phyloP scores from a whole-genome alignment of 2,329 filamentous ascomycete species.

The Colletotrichum salicis region DNA sequence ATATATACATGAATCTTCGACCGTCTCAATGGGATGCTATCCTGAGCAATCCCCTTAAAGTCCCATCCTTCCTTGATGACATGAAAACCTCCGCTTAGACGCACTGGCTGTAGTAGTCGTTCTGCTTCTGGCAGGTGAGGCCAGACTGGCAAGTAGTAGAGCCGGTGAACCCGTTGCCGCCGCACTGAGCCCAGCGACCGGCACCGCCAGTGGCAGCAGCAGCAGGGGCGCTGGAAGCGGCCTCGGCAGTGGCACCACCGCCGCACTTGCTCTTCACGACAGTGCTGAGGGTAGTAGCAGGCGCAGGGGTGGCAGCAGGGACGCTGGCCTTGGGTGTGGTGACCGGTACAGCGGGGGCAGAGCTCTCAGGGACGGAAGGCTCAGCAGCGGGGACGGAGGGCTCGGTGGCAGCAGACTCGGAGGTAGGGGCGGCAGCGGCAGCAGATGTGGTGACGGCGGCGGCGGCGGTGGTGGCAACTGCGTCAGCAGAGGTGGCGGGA shows the following conservation, averaged over 20 bases:
- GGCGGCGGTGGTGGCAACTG: background rate
- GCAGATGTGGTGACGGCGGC: background rate
- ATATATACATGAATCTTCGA: slow-evolving; percentile 27
- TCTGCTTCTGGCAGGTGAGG: slow-evolving; percentile 49
- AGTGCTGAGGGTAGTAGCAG: slow-evolving; percentile 23
- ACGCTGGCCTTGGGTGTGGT: background rate
- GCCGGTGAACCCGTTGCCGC: slow-evolving; percentile 49
- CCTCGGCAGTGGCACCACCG: slow-evolving; percentile 4
- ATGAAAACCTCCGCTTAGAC: slow-evolving; percentile 39
- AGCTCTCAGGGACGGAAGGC: slow-evolving; percentile 2
- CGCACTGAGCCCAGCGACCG: slow-evolving; percentile 50
- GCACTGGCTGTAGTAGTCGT: slow-evolving; percentile 56
- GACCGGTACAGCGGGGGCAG: background rate
- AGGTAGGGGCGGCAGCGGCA: slow-evolving; percentile 7
- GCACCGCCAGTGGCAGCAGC: slow-evolving; percentile 34
- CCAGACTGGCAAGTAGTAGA: slow-evolving; percentile 48
- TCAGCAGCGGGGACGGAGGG: background rate
- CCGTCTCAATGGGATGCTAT: slow-evolving; percentile 9
- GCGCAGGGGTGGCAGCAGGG: background rate
- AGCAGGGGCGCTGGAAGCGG: slow-evolving; percentile 4
- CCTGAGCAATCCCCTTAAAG: background rate
- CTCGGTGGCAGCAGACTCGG: slow-evolving; percentile 14
- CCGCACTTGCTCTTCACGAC: slow-evolving; percentile 25
- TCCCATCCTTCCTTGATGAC: too few species aligned
- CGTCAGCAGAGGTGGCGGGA: slow-evolving; percentile 2